These are phyloP conservation scores for Emergomyces africanus DNA, from an alignment of 2,329 filamentous ascomycete species.

Conservation along the genomic window DNA sequence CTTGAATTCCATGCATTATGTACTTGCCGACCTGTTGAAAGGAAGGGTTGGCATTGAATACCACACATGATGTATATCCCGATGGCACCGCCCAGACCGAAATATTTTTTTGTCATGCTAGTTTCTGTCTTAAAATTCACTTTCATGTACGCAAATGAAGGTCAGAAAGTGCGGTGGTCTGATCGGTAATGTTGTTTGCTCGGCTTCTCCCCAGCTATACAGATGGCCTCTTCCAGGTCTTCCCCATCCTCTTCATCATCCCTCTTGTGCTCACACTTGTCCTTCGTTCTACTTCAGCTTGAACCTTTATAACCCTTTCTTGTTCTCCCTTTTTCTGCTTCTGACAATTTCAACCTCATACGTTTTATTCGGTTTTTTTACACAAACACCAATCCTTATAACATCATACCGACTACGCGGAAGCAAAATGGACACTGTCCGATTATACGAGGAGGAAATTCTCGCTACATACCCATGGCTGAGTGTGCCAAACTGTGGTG, in stretches of 20 bases:
- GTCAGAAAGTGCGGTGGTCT: not conserved
- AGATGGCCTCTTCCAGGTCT: not conserved
- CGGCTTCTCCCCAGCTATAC: not conserved
- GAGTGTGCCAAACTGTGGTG: not conserved
- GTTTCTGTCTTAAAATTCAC: not conserved
- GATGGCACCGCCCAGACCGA: not conserved
- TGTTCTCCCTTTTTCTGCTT: not conserved
- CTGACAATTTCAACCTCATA: not conserved
- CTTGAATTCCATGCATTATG: not conserved
- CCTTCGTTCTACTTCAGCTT: no score
- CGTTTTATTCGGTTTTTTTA: not conserved
- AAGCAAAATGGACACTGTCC: not conserved
- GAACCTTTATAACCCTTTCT: not conserved
- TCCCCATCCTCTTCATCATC: not conserved
- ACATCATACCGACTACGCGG: not conserved
- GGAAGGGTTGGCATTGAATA: not conserved
- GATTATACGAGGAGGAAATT: not conserved
- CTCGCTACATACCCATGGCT: not conserved
- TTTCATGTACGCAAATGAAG: not conserved
- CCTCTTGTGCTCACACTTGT: not conserved
- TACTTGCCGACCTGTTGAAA: not conserved
- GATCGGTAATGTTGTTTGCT: no score
- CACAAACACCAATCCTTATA: not conserved
- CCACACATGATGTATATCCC: not conserved
- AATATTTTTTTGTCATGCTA: not conserved